phyloP scores from a whole-genome alignment of 495 filamentous ascomycete species.

The Jackrogersella minutella region DNA sequence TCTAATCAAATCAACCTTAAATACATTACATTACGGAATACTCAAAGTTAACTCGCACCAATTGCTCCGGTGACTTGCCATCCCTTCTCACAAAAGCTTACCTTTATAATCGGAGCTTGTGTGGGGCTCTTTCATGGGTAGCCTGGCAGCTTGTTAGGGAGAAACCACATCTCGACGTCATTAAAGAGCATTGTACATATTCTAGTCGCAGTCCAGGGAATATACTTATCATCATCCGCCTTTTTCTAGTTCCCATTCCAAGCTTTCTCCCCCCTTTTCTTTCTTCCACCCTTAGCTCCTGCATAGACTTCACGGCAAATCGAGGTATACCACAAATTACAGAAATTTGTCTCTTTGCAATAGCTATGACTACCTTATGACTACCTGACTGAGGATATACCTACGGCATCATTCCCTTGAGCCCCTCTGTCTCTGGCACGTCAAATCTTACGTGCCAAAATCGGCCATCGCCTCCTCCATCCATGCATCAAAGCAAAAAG shows the following conservation, averaged over 20 bases:
- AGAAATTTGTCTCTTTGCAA: neutral
- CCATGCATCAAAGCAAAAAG: neutral
- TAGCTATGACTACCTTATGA: neutral
- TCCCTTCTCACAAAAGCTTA: too few relatives aligned
- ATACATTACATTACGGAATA: neutral
- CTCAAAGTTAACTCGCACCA: too few relatives aligned
- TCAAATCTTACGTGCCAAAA: neutral
- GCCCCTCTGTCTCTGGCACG: neutral
- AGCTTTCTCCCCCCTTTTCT: too few relatives aligned
- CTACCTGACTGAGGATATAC: too few relatives aligned
- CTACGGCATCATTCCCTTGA: neutral
- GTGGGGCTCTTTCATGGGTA: slow-evolving; percentile 26
- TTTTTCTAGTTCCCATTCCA: too few relatives aligned
- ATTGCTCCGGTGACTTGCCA: slow-evolving; percentile 12
- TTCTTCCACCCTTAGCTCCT: too few relatives aligned
- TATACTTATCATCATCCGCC: too few relatives aligned
- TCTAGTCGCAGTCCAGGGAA: neutral
- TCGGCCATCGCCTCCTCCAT: neutral
- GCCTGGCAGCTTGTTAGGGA: slow-evolving; percentile 17
- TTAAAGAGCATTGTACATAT: neutral
- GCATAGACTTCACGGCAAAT: neutral
- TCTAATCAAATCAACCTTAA: neutral
- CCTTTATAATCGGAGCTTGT: slow-evolving; percentile 38
- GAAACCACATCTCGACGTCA: slow-evolving; percentile 27
- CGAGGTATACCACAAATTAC: neutral